Evolutionary conservation across 164 flowering plant genomes (phyloP).

Genomic region (Liriodendron chinense): DNA sequence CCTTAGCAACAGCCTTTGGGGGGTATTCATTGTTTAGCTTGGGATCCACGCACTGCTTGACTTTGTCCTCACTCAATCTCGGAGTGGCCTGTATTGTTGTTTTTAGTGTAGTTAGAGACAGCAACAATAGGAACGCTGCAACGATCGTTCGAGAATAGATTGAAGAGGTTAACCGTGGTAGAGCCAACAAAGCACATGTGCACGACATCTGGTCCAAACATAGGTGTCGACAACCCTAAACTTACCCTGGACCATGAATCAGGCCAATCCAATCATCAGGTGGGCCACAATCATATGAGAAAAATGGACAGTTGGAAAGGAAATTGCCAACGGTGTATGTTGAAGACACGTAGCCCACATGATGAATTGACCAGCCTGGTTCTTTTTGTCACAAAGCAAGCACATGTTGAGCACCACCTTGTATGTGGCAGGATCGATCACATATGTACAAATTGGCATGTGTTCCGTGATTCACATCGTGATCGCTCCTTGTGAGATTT

Average conservation of each 20-base stretch:
- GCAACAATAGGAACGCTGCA: not conserved
- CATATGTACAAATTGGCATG: not conserved
- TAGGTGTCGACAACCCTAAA: not conserved
- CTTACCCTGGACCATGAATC: not conserved
- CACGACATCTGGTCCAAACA: too few species aligned
- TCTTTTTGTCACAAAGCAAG: not conserved
- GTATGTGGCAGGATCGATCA: not conserved
- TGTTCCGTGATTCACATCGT: not conserved
- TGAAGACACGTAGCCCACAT: not conserved
- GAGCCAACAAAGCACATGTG: not conserved
- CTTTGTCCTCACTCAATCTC: slow-evolving; percentile 85
- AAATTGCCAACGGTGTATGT: not conserved
- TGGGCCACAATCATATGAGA: not conserved
- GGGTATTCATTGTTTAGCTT: slow-evolving; percentile 73
- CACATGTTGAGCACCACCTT: not conserved
- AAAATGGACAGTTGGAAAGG: not conserved
- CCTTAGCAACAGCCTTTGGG: slow-evolving; percentile 95
- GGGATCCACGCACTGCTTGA: slow-evolving; percentile 79
- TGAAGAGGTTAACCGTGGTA: not conserved
- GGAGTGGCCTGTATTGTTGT: slow-evolving; percentile 67
- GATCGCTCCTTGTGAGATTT: not conserved
- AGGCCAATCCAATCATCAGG: not conserved
- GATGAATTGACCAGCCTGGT: too few species aligned
- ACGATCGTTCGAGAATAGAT: not conserved
- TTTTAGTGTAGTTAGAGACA: not conserved